These are phyloP conservation scores for Paecilomyces niveus DNA, from an alignment of 2,329 filamentous ascomycete genomes.

Conservation along the genomic window DNA sequence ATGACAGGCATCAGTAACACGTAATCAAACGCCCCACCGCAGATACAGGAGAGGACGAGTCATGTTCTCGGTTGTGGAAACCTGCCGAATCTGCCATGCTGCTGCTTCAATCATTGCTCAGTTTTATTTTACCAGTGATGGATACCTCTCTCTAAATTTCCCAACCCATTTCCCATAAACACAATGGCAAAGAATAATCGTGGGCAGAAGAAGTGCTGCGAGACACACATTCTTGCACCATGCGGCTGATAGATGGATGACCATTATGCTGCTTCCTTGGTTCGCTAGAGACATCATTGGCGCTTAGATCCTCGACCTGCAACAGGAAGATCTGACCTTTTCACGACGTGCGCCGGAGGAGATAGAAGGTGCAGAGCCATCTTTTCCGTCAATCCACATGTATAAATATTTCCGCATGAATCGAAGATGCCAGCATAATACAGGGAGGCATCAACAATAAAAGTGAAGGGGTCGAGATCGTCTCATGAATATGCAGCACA, in stretches of 20 bases:
- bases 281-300: background rate
- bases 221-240: background rate
- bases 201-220: background rate
- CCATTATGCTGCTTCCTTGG: background rate
- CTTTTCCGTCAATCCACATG: background rate
- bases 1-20: background rate
- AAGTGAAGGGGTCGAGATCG: background rate
- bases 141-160: slow-evolving; percentile 22
- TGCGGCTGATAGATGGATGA: background rate
- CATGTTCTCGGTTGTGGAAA: background rate
- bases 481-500: background rate
- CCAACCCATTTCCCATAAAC: slow-evolving; percentile 18
- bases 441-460: background rate
- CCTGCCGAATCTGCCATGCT: background rate
- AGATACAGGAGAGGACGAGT: background rate
- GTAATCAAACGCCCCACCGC: background rate
- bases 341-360: background rate
- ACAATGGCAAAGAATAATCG: slow-evolving; percentile 9
- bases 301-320: background rate
- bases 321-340: background rate
- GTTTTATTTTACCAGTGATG: slow-evolving; percentile 29
- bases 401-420: background rate
- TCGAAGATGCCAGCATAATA: background rate
- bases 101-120: slow-evolving; percentile 1
- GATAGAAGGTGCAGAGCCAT: background rate